A percentile compares a stretch with the other conserved stretches of the same genome.
Conservation (phyloP, 495 filamentous ascomycete species). For the Xylaria scruposa region DNA sequence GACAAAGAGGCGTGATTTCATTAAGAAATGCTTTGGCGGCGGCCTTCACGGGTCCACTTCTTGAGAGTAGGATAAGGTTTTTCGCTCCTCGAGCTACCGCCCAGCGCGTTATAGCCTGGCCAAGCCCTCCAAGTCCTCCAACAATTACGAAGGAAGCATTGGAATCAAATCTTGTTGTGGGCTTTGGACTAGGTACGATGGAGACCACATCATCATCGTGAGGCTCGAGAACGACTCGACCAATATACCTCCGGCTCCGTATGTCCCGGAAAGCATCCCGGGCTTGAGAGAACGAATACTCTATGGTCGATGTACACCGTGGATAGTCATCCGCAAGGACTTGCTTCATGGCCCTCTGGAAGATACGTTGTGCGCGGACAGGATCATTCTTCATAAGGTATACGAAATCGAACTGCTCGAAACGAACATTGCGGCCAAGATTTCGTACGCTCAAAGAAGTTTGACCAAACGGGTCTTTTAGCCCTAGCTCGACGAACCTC, state of each 20-base stretch:
- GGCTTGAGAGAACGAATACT: constrained; percentile 46
- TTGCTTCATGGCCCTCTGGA: constrained; percentile 36
- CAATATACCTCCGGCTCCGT: constrained; percentile 53
- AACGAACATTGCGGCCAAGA: constrained; percentile 21
- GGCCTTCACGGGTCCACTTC: constrained; percentile 40
- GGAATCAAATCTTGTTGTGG: constrained; percentile 5
- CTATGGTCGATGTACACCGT: constrained; percentile 30
- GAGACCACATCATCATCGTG: constrained; percentile 28
- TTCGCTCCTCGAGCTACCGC: constrained; percentile 55
- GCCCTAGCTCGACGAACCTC: constrained; percentile 48
- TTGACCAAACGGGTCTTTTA: background rate
- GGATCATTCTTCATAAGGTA: constrained; percentile 18
- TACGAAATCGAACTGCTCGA: constrained; percentile 24
- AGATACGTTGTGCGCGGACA: constrained; percentile 30
- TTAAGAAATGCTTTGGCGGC: constrained; percentile 17
- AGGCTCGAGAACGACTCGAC: constrained; percentile 52
- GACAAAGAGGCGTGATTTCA: constrained; percentile 14
- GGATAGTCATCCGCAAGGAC: constrained; percentile 24
- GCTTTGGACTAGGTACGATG: constrained; percentile 7
- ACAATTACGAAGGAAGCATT: constrained; percentile 29
- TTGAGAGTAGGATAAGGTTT: constrained; percentile 56
- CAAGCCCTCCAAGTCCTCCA: constrained; percentile 61
- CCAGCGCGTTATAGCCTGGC: constrained; percentile 53
- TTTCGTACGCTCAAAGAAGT: constrained; percentile 10
- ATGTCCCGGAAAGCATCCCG: constrained; percentile 55